These are phyloP conservation scores for Monilinia fructigena DNA, from an alignment of 2,329 filamentous ascomycete species.

Conservation along the genomic window DNA sequence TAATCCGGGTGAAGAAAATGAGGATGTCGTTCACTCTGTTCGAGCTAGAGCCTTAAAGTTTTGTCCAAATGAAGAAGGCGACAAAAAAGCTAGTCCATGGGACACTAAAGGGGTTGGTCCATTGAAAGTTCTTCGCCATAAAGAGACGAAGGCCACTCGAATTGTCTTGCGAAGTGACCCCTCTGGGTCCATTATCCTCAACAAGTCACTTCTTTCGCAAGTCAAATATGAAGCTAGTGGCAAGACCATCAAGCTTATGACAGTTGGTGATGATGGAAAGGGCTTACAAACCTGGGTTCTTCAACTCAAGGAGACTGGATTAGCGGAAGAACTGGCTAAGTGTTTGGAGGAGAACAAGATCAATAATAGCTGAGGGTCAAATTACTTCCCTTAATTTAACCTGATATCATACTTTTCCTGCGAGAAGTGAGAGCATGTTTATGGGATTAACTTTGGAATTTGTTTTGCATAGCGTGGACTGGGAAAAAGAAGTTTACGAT, in stretches of 20 bases:
- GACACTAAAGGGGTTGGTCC: conserved; percentile 68
- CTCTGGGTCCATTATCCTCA: conserved; percentile 70
- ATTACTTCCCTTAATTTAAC: neutral
- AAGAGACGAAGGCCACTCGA: conserved; percentile 63
- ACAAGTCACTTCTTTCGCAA: conserved; percentile 62
- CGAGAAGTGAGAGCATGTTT: conserved; percentile 7
- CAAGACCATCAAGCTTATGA: conserved; percentile 60
- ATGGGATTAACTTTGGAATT: conserved; percentile 15
- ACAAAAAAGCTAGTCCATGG: conserved; percentile 59
- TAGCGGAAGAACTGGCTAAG: conserved; percentile 49
- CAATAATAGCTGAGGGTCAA: conserved; percentile 10
- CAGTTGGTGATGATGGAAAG: conserved; percentile 57
- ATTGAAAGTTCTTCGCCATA: conserved; percentile 71
- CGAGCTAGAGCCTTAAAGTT: conserved; percentile 69
- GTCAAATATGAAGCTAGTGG: conserved; percentile 59
- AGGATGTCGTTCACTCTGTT: conserved; percentile 67
- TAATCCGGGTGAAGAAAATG: conserved; percentile 69
- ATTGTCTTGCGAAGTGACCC: conserved; percentile 74
- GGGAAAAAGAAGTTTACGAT: conserved; percentile 16
- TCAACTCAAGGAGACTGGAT: conserved; percentile 60
- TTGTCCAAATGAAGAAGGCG: conserved; percentile 48
- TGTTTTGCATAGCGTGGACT: conserved; percentile 15
- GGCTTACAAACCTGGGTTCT: conserved; percentile 69
- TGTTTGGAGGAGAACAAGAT: conserved; percentile 23
- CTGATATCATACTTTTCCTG: conserved; percentile 11